Conservation (phyloP, 148 eudicot genomes). For the Vaccinium corymbosum region DNA sequence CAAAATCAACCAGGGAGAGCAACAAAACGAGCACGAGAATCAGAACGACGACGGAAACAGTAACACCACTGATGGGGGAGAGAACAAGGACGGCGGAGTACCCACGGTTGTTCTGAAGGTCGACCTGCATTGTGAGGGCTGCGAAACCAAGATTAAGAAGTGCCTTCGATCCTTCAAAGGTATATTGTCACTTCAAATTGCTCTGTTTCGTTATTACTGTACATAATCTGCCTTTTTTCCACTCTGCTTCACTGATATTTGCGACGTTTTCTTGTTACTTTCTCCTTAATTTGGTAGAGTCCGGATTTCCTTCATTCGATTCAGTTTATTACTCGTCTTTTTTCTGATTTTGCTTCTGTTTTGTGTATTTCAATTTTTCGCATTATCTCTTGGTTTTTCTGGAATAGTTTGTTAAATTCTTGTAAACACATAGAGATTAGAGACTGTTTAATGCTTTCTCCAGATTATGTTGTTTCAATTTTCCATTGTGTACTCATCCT, state of each 20-base stretch:
- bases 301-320: no score
- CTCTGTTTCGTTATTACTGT: background rate
- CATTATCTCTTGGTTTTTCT: background rate
- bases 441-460: no score
- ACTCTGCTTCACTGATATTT: background rate
- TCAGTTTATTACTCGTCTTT: no score
- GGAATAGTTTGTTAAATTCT: background rate
- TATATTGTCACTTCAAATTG: background rate
- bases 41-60: background rate
- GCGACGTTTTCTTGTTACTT: background rate
- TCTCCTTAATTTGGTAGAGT: no score
- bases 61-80: constrained; percentile 13
- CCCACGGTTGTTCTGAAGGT: constrained; percentile 30
- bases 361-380: background rate
- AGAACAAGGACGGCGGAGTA: constrained; percentile 7
- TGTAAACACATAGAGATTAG: background rate
- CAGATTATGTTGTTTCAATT: background rate
- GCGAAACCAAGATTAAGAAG: constrained; percentile 34
- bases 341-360: background rate
- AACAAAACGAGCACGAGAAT: background rate
- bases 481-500: no score
- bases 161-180: constrained; percentile 30
- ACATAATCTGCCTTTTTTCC: background rate
- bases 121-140: constrained; percentile 54
- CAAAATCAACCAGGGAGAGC: background rate